Conservation (phyloP, 2,329 filamentous ascomycete genomes). For the Scytalidium sp. region DNA sequence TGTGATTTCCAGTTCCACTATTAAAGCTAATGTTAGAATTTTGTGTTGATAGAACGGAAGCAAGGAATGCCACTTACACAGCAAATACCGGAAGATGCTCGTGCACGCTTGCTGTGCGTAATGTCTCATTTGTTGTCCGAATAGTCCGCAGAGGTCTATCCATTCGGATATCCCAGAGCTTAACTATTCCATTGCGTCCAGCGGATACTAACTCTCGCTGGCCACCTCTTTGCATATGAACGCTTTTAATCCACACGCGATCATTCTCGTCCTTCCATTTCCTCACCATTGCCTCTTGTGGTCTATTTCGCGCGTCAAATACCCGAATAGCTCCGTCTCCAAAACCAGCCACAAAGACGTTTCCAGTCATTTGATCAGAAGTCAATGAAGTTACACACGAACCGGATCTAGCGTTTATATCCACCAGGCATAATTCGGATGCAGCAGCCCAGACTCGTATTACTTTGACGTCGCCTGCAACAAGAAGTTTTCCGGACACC, state of each 20-base stretch:
- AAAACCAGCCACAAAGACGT: conserved; percentile 94
- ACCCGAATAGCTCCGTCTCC: conserved; percentile 92
- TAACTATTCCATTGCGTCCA: conserved; percentile 88
- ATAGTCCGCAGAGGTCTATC: conserved; percentile 73
- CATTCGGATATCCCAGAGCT: conserved; percentile 94
- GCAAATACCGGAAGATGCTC: conserved; percentile 97
- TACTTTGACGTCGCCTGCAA: conserved; percentile 91
- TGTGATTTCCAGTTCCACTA: conserved; percentile 84
- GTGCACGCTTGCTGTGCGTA: conserved; percentile 86
- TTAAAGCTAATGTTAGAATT: conserved; percentile 23
- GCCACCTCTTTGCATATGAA: conserved; percentile 95
- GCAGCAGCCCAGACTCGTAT: conserved; percentile 96
- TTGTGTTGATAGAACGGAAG: no score
- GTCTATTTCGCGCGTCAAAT: conserved; percentile 83
- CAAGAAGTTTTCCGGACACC: conserved; percentile 90
- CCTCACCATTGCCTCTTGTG: conserved; percentile 88
- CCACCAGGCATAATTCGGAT: conserved; percentile 86
- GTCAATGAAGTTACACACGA: conserved; percentile 95
- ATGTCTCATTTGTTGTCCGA: conserved; percentile 70
- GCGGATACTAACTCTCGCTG: conserved; percentile 88
- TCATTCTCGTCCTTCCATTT: conserved; percentile 90
- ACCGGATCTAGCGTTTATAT: conserved; percentile 91
- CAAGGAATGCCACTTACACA: conserved; percentile 69
- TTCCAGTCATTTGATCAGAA: conserved; percentile 95
- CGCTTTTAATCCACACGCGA: conserved; percentile 90